Evolutionary conservation across 1,284 basidiomycete genomes (phyloP).

Genomic region (Flammula alnicola): DNA sequence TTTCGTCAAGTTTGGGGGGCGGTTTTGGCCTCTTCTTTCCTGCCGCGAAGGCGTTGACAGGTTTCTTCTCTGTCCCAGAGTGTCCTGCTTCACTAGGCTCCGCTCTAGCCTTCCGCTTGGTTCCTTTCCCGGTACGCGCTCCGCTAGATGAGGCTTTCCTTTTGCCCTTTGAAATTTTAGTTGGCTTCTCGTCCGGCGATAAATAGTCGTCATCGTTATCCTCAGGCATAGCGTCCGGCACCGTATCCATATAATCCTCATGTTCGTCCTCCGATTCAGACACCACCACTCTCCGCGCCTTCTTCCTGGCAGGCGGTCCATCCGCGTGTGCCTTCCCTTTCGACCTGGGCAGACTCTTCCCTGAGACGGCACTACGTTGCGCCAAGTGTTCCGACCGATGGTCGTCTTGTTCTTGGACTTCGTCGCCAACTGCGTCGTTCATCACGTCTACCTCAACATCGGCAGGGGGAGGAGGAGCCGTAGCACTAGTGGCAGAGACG

Average conservation of each 20-base stretch:
- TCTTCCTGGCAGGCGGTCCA: constrained; percentile 22
- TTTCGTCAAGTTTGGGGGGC: constrained; percentile 30
- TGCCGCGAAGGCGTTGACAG: constrained; percentile 5
- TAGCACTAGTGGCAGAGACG: constrained; percentile 2
- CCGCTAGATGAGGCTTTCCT: constrained; percentile 22
- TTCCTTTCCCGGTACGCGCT: constrained; percentile 27
- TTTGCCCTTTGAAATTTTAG: constrained; percentile 29
- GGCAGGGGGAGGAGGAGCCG: not conserved
- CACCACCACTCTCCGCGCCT: constrained; percentile 22
- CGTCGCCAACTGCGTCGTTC: constrained; percentile 20
- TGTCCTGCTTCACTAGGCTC: constrained; percentile 15
- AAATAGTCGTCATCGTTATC: constrained; percentile 40
- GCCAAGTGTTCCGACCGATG: constrained; percentile 12
- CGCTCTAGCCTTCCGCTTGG: constrained; percentile 29
- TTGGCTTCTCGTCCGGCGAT: constrained; percentile 31
- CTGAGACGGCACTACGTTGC: not conserved
- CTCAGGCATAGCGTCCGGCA: constrained; percentile 12
- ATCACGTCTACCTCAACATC: constrained; percentile 28
- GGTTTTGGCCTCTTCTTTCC: constrained; percentile 26
- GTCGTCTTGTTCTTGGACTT: constrained; percentile 17
- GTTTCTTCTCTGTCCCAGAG: constrained; percentile 17
- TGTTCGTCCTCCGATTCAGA: constrained; percentile 25
- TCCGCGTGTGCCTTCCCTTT: constrained; percentile 13
- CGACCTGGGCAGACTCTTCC: constrained; percentile 7
- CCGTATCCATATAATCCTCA: constrained; percentile 22